Evolutionary conservation across 495 filamentous ascomycete genomes (phyloP).

Genomic region (Articulospora tetracladia): DNA sequence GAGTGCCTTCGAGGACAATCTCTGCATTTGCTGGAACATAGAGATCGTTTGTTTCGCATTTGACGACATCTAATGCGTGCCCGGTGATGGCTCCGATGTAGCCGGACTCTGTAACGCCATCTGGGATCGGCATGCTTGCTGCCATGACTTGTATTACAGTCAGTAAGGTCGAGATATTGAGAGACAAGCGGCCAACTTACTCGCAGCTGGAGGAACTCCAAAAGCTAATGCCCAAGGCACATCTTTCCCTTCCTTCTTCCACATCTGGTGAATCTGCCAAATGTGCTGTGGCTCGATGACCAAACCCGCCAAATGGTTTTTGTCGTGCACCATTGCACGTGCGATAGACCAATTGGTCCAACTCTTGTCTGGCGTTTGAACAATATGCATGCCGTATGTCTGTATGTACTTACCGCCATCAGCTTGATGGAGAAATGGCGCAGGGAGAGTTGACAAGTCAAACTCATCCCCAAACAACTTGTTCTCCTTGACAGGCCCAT

Average conservation of each 20-base stretch:
- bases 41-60: slow-evolving; percentile 38
- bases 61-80: slow-evolving; percentile 33
- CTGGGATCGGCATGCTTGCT: slow-evolving; percentile 36
- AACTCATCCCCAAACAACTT: slow-evolving; percentile 29
- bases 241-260: slow-evolving; percentile 34
- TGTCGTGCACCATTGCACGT: slow-evolving; percentile 35
- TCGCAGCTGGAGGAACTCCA: slow-evolving; percentile 38
- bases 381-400: slow-evolving; percentile 37
- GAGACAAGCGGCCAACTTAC: too few species aligned
- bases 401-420: slow-evolving; percentile 41
- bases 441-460: slow-evolving; percentile 33
- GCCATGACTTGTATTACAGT: slow-evolving; percentile 26
- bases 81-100: slow-evolving; percentile 39
- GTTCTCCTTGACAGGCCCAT: slow-evolving; percentile 36
- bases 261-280: slow-evolving; percentile 35
- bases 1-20: slow-evolving; percentile 37
- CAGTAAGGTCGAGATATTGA: too few species aligned
- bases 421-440: slow-evolving; percentile 29
- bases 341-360: slow-evolving; percentile 45
- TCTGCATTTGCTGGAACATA: slow-evolving; percentile 36
- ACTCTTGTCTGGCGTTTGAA: slow-evolving; percentile 32
- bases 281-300: slow-evolving; percentile 33
- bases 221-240: slow-evolving; percentile 35
- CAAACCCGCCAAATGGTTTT: slow-evolving; percentile 29
- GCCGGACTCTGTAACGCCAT: slow-evolving; percentile 32